Base-by-base conservation (phyloP, 371 early-diverging fungal genomes). In the Apophysomyces trapeziformis region DNA sequence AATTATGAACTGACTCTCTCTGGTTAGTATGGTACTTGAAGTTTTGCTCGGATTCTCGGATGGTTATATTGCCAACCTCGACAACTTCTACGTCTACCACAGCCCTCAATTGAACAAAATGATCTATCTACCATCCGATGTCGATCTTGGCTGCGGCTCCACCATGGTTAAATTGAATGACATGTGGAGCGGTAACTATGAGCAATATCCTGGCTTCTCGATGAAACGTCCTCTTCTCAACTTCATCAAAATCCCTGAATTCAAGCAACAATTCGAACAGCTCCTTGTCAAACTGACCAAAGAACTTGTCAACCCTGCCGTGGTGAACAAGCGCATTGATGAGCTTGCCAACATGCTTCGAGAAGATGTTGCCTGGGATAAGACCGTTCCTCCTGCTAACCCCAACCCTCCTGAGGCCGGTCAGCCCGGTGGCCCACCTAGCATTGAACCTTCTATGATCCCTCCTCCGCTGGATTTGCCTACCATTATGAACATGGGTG, bases 291-390 rank as follows among this genome's bases (percentile, higher is more conserved):
- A 78, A 8, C 16, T 75, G 0, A 64, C 63, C 18, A 47, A 65
- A 18, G 38, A 61, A 1, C 61, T 82, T 5, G 41, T 77, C 6
- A 69, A 73, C 13, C 79, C 76, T 1, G 57, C 39, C 7, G 58
- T 60, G 0, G 50, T 70, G 14, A 64, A 69, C 41, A 45, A 64
- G 7, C 68, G 61, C 41, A 75, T 78, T 18, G 68, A 82, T n/a
- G 65, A 67, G 0, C 16, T 73, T 5, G 68, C 63, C 1, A 39
- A 58, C 13, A 67, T 82, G 74, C 61, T 78, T 21, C 16, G 58
- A 54, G 72, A 77, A 50, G 82, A 78, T 46, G 77, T 79, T 46
- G 74, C 45, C 14, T 82, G 82, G 82, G 79, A 82, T 26, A 37
- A 45, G 7, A 60, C 50, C 14, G 14, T 72, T 3, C 73, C 75